Base-by-base conservation (phyloP, 176 grass and related monocot species). In the Oryza meyeriana region DNA sequence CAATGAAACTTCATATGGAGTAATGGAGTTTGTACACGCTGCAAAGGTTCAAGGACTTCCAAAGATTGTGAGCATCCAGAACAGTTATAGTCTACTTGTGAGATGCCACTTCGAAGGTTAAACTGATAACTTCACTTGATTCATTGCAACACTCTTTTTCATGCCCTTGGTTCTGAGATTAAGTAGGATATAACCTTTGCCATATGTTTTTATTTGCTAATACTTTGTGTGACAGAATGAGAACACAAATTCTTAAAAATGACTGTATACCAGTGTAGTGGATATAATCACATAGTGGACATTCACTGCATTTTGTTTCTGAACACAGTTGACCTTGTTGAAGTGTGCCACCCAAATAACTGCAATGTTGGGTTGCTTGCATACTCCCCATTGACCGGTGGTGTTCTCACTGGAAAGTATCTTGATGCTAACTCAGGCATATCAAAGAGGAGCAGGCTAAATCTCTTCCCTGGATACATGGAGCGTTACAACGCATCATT, bases 1-100 rank as follows among this genome's bases (percentile, higher is more conserved):
- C 28, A 98, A 94, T 81, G 95, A 98, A 83, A 98, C 95, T 27
- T 94, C 95, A 14, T 98, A 94, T 79, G 95, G 95, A 52, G 95
- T 93, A 28, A 98, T 93, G 90, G 92, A 88, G 39, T 94, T 98
- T 88, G 81, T 88, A 47, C 90, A 98, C 68, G 79, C 92, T 79
- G 86, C 95, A 76, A 94, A 86, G 36, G 14, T 72, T 84, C 81
- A 67, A 14, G 88, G 86, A 48, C 90, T 98, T 64, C 92, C 90
- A 2, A 98, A 93, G 85, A 94, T 98, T 41, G 86, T 92, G 72
- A 98, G 95, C 92, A 98, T 94, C 41, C 86, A 98, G 81, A 97
- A 97, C 28, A 85, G 88, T 70, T 93, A 97, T 42, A 97, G 89
- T 78, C 81, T 97, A 72, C 66, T 97, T 81, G 78, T 74, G 55